These are phyloP conservation scores for Lipomyces chichibuensis DNA, from an alignment of 805 yeast species.

Conservation along the genomic window DNA sequence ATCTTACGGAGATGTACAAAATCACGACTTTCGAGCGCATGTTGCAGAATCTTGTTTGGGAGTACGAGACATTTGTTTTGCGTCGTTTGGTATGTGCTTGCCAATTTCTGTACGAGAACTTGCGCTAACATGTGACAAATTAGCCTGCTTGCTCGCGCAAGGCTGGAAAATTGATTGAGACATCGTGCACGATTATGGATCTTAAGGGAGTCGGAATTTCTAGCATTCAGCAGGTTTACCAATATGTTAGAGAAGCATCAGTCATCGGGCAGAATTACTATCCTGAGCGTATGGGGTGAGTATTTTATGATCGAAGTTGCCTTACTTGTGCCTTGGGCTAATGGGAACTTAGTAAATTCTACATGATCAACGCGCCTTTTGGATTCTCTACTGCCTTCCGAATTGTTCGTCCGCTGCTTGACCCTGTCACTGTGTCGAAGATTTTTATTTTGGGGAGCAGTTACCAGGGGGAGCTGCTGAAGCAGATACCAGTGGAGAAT, in stretches of 20 bases:
- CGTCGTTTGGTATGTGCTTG: conserved; percentile 60
- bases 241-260: conserved; percentile 91
- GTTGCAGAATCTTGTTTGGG: conserved; percentile 96
- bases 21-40: conserved; percentile 94
- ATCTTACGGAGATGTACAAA: conserved; percentile 86
- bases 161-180: conserved; percentile 77
- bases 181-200: conserved; percentile 95
- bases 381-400: conserved; percentile 95
- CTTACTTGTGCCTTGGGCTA: neutral
- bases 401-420: conserved; percentile 89
- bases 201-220: conserved; percentile 89
- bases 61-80: conserved; percentile 85
- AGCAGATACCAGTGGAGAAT: conserved; percentile 92
- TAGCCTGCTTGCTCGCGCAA: conserved; percentile 89
- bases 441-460: conserved; percentile 82
- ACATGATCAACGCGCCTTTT: conserved; percentile 93
- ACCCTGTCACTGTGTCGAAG: conserved; percentile 95
- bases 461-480: conserved; percentile 79
- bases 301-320: neutral
- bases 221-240: conserved; percentile 79
- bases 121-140: neutral
- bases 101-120: neutral
- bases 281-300: conserved; percentile 98
- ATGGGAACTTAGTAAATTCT: conserved; percentile 53
- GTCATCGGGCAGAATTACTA: conserved; percentile 94